Conservation (phyloP, 176 grass and related monocot species). For the Zea luxurians region DNA sequence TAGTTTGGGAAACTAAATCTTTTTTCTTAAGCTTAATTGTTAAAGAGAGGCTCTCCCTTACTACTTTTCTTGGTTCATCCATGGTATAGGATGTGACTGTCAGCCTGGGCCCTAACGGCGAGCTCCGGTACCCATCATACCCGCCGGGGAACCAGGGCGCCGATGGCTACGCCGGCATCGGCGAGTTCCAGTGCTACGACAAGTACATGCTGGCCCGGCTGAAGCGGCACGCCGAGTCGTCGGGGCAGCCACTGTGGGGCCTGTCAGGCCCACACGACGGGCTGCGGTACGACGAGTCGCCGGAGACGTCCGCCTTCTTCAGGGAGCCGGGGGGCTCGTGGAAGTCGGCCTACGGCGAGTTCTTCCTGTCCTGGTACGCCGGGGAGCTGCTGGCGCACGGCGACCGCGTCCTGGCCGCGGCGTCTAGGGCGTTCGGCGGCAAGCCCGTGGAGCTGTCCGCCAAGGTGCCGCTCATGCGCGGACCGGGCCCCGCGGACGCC, state of each 20-base stretch:
- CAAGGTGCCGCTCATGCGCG: conserved; percentile 70
- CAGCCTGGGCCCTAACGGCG: conserved; percentile 74
- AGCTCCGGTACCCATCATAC: conserved; percentile 80
- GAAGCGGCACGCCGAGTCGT: conserved; percentile 40
- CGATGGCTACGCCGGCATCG: conserved; percentile 52
- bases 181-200: conserved; percentile 94
- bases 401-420: conserved; percentile 52
- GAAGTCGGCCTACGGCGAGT: conserved; percentile 64
- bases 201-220: conserved; percentile 75
- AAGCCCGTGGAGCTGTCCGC: conserved; percentile 59
- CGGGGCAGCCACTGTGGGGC: conserved; percentile 67
- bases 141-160: conserved; percentile 34
- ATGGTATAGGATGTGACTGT: conserved; percentile 62
- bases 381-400: conserved; percentile 64
- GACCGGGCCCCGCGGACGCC: conserved; percentile 56
- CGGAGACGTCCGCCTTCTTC: conserved; percentile 59
- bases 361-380: conserved; percentile 98
- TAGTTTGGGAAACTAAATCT: not conserved
- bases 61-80: not conserved
- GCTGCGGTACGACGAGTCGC: conserved; percentile 59
- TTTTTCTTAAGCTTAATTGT: not conserved
- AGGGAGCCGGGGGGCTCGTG: conserved; percentile 63
- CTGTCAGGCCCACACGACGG: conserved; percentile 63
- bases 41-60: no score
- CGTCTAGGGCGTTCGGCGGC: conserved; percentile 35